phyloP scores from a whole-genome alignment of 352 stramenopile species.

The Elongisporangium prolatum region DNA sequence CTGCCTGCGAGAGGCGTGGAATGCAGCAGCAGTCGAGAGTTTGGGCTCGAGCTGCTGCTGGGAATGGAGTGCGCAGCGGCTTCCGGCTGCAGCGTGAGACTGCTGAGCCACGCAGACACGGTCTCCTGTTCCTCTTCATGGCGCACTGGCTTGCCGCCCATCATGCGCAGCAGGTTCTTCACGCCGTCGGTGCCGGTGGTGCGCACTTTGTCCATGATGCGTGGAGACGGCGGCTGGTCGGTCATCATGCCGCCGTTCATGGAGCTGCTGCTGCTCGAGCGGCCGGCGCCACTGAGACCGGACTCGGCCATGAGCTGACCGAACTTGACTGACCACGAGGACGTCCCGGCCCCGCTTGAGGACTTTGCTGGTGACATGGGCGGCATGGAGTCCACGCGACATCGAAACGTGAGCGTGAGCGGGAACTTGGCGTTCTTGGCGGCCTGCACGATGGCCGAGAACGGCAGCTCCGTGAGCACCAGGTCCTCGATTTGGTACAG shows the following conservation, averaged over 20 bases:
- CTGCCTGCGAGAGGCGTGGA: slow-evolving; percentile 45
- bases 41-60: background rate
- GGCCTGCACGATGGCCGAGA: slow-evolving; percentile 60
- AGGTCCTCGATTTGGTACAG: slow-evolving; percentile 64
- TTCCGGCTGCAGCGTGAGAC: slow-evolving; percentile 46
- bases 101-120: slow-evolving; percentile 54
- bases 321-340: slow-evolving; percentile 44
- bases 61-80: slow-evolving; percentile 7
- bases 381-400: slow-evolving; percentile 17
- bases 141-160: slow-evolving; percentile 38
- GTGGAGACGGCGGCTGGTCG: slow-evolving; percentile 11
- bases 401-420: slow-evolving; percentile 64
- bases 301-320: background rate
- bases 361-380: slow-evolving; percentile 36
- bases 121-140: slow-evolving; percentile 59
- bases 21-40: slow-evolving; percentile 16
- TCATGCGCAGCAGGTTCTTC: slow-evolving; percentile 76
- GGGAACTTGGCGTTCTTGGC: slow-evolving; percentile 63
- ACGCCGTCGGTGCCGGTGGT: slow-evolving; percentile 55
- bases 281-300: background rate
- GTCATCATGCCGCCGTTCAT: slow-evolving; percentile 4
- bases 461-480: slow-evolving; percentile 51
- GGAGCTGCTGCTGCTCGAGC: slow-evolving; percentile 7
- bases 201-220: slow-evolving; percentile 48
- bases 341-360: background rate